These are phyloP conservation scores for Strombidium stylifer DNA, from an alignment of 73 alveolate genomes.

Conservation along the genomic window DNA sequence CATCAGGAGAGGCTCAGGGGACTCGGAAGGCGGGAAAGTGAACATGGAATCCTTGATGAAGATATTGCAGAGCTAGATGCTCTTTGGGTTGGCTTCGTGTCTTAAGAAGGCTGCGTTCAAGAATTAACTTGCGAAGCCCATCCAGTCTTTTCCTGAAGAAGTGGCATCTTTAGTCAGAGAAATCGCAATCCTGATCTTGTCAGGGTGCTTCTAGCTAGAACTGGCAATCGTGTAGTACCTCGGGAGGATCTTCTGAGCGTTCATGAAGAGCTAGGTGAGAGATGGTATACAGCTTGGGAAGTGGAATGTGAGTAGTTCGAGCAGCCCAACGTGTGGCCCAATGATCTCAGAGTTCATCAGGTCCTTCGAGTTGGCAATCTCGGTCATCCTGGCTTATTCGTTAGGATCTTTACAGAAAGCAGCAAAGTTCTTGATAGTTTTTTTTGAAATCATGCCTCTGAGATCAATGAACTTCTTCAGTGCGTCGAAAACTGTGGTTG, in stretches of 20 bases:
- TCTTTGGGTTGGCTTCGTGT: constrained; percentile 25
- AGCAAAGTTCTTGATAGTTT: constrained; percentile 56
- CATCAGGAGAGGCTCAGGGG: constrained; percentile 77
- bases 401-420: constrained; percentile 52
- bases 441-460: constrained; percentile 71
- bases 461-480: constrained; percentile 74
- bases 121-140: constrained; percentile 75
- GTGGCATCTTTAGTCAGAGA: constrained; percentile 51
- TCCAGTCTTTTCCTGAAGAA: constrained; percentile 45
- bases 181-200: constrained; percentile 61
- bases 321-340: constrained; percentile 3
- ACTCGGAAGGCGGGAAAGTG: constrained; percentile 9
- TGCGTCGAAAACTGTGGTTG: constrained; percentile 77
- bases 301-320: constrained; percentile 5
- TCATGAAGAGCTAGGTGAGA: constrained; percentile 67
- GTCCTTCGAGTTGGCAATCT: constrained; percentile 55
- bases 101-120: constrained; percentile 47
- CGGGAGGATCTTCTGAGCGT: constrained; percentile 81
- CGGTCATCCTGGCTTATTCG: constrained; percentile 53
- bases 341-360: constrained; percentile 46
- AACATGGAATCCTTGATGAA: constrained; percentile 47
- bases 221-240: constrained; percentile 91
- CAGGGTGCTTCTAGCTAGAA: constrained; percentile 64
- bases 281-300: constrained; percentile 44
- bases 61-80: not conserved